Evolutionary conservation across 2,329 filamentous ascomycete species (phyloP), one percentile per base, ranked within the genome.

Genomic region (Phialophora tarda): DNA sequence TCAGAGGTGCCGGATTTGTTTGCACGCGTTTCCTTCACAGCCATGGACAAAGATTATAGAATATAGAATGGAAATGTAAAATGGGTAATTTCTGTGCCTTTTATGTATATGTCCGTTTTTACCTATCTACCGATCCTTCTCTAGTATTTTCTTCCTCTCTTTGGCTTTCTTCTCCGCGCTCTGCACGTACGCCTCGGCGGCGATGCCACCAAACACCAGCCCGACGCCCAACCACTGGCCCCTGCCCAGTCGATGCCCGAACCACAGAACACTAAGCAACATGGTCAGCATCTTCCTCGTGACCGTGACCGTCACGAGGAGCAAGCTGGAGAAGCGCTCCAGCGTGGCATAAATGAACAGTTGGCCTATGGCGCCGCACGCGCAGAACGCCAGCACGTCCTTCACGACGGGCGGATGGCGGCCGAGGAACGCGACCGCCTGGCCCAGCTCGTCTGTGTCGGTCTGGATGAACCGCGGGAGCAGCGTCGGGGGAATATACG

Each of bases 241-340:
- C n/a, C 83, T 81, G 30, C 87, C 91, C 57, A 99, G 85, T 69
- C 86, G 87, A 78, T 99, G 95, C 30, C 95, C 95, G 77, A 98
- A 99, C 81, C 92, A 93, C 67, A 98, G 83, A 30, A 99, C 95
- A 62, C 92, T 97, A 59, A 98, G 84, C 66, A 98, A 92, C 95
- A 99, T 99, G 72, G 94, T 98, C 77, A 98, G 86, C 95, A 99
- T 99, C 83, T 99, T 99, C 75, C 95, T 86, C 54, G 95, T 99
- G 54, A 99, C 95, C 1, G 93, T 99, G 2, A 99, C 93, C 4
- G 95, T 98, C 51, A 98, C 94, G 58, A 99, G 87, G 59, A 98
- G 85, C 57, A 99, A 86, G 10, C 91, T 95, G 10, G 91, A 95
- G 81, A 98, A 99, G 58, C 91, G 92, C 14, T 93, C 90, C 5